Evolutionary conservation across 169 alveolate species (phyloP), one percentile per base, ranked within the genome.

Genomic region (Plasmodium sp.): DNA sequence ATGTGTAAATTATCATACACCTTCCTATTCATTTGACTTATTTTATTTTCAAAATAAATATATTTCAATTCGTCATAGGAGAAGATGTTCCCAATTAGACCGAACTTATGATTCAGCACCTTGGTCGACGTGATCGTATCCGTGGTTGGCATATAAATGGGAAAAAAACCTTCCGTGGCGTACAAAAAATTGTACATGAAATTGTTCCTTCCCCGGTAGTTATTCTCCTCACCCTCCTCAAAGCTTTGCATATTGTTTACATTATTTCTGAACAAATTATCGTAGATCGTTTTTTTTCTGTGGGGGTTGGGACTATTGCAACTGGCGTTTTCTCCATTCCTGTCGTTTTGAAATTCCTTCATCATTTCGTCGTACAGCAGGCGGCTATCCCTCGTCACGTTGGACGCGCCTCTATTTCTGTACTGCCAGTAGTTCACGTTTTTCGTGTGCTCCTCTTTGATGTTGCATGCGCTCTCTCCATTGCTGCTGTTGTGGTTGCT

Each of bases 21-120:
- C 85, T 90, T 74, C 43, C n/a, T 84, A 93, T 84, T 90, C 83
- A 48, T 84, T 54, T 84, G 93, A 54, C 83, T 77, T 48, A 92
- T 36, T 45, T 92, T 91, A 48, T 93, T 84, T 94, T 95, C 96
- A 33, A 88, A 92, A 84, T 86, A 82, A 7, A 84, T 83, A 45
- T 84, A 81, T 48, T 92, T 95, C 67, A 92, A 80, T 62, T 92
- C 93, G 36, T 83, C 95, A 81, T 93, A 92, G n/a, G 96, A 83
- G 58, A 95, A 94, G 31, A 93, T 79, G 48, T 88, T 84, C n/a
- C 94, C 93, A 14, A 91, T 84, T 39, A 93, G 67, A n/a, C 97
- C 97, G 43, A 84, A 75, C 75, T 93, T 85, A 73, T 92, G 96
- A 43, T 84, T 75, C 51, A 95, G 56, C 27, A 93, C 93, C 31